Conservation (phyloP, 2,329 filamentous ascomycete genomes). For the Phialophora tarda region DNA sequence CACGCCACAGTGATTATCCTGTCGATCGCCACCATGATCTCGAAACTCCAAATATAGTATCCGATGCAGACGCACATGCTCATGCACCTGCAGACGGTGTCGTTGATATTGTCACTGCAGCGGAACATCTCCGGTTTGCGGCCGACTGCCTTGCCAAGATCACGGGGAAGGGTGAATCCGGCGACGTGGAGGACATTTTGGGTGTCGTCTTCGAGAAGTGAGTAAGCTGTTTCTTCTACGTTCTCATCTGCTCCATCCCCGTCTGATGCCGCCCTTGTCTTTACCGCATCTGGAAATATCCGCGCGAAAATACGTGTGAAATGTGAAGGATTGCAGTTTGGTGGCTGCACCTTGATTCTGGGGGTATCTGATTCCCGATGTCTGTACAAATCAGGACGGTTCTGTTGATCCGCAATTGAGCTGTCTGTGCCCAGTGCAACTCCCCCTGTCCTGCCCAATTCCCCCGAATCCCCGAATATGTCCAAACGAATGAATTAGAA, state of each 20-base stretch:
- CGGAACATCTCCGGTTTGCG: conserved; percentile 83
- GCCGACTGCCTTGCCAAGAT: conserved; percentile 82
- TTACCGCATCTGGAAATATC: neutral
- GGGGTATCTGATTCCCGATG: conserved; percentile 19
- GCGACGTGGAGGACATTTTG: conserved; percentile 93
- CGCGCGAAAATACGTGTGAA: conserved; percentile 9
- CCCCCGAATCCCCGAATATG: conserved; percentile 9
- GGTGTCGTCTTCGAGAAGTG: conserved; percentile 98
- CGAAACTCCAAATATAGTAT: conserved; percentile 20
- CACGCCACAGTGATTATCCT: conserved; percentile 14
- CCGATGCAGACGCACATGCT: neutral
- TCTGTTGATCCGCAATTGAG: conserved; percentile 26
- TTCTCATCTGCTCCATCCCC: conserved; percentile 21
- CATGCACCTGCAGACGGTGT: conserved; percentile 34
- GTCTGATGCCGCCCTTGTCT: neutral
- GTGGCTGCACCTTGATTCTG: conserved; percentile 20
- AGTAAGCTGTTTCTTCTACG: conserved; percentile 47
- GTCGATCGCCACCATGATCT: conserved; percentile 37
- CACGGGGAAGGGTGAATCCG: conserved; percentile 78
- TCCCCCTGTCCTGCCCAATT: conserved; percentile 1
- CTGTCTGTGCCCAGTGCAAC: conserved; percentile 14
- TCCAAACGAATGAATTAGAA: conserved; percentile 1
- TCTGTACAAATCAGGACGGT: conserved; percentile 20
- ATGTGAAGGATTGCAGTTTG: neutral
- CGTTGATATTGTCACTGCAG: conserved; percentile 85